Evolutionary conservation across 106 monocot genomes (phyloP), one percentile per base, ranked within the genome.

Genomic region (Platanthera zijinensis): DNA sequence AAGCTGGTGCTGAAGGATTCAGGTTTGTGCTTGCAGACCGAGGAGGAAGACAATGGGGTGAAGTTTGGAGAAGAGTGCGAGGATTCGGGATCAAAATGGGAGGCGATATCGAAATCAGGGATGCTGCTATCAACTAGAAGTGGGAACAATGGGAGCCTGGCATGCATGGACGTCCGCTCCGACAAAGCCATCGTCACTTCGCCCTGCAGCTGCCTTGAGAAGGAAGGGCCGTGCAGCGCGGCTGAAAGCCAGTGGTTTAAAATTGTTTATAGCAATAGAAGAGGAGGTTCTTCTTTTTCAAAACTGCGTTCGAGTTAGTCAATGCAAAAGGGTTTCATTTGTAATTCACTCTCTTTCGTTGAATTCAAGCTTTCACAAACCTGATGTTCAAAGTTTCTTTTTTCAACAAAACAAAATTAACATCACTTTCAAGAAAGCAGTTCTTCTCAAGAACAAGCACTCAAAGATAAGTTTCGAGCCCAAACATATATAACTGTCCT

Each of bases 161-260:
- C 92, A 4, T 95, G 92, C 78, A 72, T 92, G 81, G 95, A 95
- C 52, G 52, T 85, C 6, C 71, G 19, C 54, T 56, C 13, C 15
- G 73, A 86, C 25, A 83, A 86, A 21, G 39, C n/a, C 30, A 22
- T 90, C 0, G 39, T 85, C 2, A 90, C 90, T 12, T 89, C 86
- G 56, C 39, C 14, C 39, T 95, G 92, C 83, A 89, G 82, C 71
- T 95, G 95, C 76, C 79, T 95, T 17, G 80, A 67, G 63, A 45
- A 73, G 53, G 77, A 88, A 72, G 72, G 75, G 49, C 52, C 73
- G 4, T 95, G 95, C 75, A 77, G 80, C 46, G 59, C 39, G 39
- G 79, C 92, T 48, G 86, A 88, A 30, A 88, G 82, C 59, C 95
- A 95, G 71, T 95, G 95, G 95, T 95, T 95, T 76, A 95, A 88